Evolutionary conservation across 345 rosid species (phyloP).

Genomic region (Cardamine occulta): DNA sequence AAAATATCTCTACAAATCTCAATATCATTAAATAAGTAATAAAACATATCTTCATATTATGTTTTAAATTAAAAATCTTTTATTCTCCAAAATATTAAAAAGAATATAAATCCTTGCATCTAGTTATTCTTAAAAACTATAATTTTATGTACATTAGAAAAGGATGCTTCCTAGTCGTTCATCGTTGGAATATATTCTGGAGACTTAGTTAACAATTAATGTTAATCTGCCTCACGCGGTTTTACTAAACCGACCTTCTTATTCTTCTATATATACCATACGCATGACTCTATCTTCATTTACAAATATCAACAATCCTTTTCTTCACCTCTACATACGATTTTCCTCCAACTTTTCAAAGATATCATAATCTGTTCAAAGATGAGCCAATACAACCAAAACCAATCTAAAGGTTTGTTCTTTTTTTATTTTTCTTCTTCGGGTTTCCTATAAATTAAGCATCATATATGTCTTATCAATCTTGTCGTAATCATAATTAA

Average conservation of each 20-base stretch:
- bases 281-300: constrained; percentile 4
- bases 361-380: background rate
- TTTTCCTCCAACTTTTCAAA: background rate
- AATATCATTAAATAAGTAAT: background rate
- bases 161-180: constrained; percentile 14
- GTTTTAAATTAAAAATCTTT: background rate
- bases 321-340: background rate
- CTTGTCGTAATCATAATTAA: background rate
- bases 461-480: background rate
- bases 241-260: constrained; percentile 36
- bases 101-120: background rate
- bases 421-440: background rate
- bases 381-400: constrained; percentile 40
- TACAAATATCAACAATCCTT: background rate
- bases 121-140: background rate
- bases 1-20: background rate
- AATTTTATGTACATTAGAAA: background rate
- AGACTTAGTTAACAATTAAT: constrained; percentile 11
- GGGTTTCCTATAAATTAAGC: background rate
- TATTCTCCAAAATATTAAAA: background rate
- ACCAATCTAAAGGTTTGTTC: constrained; percentile 36
- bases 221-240: constrained; percentile 33
- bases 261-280: background rate
- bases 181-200: background rate
- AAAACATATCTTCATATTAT: background rate